Conservation (phyloP, 176 grass and related monocot species). For the Echinochloa phyllopogon region DNA sequence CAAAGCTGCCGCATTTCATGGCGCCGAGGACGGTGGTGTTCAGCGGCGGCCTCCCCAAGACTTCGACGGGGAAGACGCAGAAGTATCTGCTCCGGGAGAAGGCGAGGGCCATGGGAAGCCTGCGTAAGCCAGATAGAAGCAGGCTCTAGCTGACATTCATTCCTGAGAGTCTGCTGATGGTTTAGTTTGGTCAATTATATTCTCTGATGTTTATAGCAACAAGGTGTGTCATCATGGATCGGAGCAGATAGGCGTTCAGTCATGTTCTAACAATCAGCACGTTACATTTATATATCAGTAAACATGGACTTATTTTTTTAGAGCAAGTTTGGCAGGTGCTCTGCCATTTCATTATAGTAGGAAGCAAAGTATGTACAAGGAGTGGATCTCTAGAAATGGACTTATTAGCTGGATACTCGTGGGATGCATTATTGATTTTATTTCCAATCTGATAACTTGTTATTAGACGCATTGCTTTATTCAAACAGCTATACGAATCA, state of each 20-base stretch:
- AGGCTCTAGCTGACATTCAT: constrained; percentile 36
- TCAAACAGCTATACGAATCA: constrained; percentile 20
- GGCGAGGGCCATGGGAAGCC: constrained; percentile 67
- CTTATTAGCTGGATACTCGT: background rate
- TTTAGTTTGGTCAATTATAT: background rate
- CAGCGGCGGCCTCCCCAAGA: constrained; percentile 66
- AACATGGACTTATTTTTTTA: background rate
- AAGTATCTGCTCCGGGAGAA: constrained; percentile 64
- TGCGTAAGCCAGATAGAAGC: constrained; percentile 36
- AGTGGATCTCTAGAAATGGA: no score
- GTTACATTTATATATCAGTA: background rate
- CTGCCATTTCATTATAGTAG: no score
- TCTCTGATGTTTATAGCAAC: background rate
- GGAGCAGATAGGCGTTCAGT: background rate
- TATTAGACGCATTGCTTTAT: constrained; percentile 44
- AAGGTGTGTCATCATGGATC: background rate
- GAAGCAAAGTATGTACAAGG: no score
- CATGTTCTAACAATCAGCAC: background rate
- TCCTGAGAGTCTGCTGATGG: background rate
- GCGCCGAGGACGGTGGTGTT: constrained; percentile 61
- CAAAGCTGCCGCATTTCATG: constrained; percentile 55
- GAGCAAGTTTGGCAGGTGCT: no score
- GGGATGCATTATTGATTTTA: background rate
- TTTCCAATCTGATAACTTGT: background rate
- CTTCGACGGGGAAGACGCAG: constrained; percentile 68